phyloP scores from a whole-genome alignment of 2,329 filamentous ascomycete species.

The Coleophoma eucalyptorum region DNA sequence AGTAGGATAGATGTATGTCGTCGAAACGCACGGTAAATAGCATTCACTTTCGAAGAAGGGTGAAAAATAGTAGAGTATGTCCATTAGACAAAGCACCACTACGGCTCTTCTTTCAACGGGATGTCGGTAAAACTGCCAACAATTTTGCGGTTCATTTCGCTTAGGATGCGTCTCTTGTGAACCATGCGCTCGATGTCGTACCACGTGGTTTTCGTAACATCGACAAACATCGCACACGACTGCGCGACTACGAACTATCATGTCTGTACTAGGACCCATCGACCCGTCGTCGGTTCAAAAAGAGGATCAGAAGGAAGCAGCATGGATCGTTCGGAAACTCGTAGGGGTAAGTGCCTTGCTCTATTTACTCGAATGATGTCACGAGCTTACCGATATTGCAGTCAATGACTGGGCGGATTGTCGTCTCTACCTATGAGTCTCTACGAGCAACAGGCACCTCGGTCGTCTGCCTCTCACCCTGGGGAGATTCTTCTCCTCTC shows the following conservation, averaged over 20 bases:
- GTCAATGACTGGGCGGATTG: constrained; percentile 11
- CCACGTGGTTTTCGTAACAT: no score
- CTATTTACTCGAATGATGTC: not conserved
- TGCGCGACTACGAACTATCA: no score
- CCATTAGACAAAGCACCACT: no score
- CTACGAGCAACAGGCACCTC: constrained; percentile 10
- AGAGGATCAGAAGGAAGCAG: constrained; percentile 10
- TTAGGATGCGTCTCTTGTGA: no score
- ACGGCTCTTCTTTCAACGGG: no score
- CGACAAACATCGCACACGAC: not conserved
- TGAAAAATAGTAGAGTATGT: no score
- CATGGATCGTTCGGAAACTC: constrained; percentile 11
- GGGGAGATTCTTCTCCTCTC: constrained; percentile 10
- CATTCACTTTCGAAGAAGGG: no score
- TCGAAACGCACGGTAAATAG: no score
- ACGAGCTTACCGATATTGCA: constrained; percentile 3
- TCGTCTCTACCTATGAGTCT: constrained; percentile 9
- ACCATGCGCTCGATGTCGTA: no score
- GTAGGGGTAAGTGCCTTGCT: constrained; percentile 5
- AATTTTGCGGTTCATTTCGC: no score
- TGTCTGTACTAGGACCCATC: constrained; percentile 10
- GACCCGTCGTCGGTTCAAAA: constrained; percentile 7
- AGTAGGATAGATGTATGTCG: no score
- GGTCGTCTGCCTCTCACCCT: constrained; percentile 10
- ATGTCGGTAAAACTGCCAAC: no score